Conservation (phyloP, 2,329 filamentous ascomycete genomes). For the Pestalotiopsis fici region DNA sequence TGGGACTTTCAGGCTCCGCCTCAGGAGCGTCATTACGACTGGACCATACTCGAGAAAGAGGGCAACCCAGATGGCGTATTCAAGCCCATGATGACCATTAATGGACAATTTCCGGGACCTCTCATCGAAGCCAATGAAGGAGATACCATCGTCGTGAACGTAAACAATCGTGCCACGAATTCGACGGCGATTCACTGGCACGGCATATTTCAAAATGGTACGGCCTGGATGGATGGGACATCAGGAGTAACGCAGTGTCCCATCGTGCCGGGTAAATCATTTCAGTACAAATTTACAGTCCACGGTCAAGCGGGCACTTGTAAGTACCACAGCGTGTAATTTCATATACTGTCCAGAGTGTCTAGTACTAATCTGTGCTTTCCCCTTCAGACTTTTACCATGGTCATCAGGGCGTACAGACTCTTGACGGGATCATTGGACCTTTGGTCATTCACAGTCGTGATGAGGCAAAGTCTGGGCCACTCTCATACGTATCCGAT, state of each 20-base stretch:
- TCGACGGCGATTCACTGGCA: slow-evolving; percentile 75
- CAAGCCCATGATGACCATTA: slow-evolving; percentile 67
- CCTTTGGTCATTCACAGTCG: slow-evolving; percentile 64
- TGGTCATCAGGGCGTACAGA: slow-evolving; percentile 60
- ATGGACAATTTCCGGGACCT: slow-evolving; percentile 74
- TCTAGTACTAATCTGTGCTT: neutral
- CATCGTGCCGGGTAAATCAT: slow-evolving; percentile 62
- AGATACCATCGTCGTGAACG: slow-evolving; percentile 69
- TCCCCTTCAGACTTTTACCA: slow-evolving; percentile 34
- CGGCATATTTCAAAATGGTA: slow-evolving; percentile 76
- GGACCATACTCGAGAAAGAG: slow-evolving; percentile 58
- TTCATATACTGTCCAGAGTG: neutral
- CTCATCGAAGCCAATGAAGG: slow-evolving; percentile 73
- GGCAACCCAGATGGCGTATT: slow-evolving; percentile 63
- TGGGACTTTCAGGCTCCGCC: slow-evolving; percentile 57
- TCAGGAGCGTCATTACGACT: slow-evolving; percentile 57
- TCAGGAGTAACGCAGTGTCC: slow-evolving; percentile 68
- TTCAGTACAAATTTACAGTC: slow-evolving; percentile 71
- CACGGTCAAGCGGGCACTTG: slow-evolving; percentile 42
- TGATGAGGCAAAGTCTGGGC: slow-evolving; percentile 49
- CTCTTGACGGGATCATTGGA: slow-evolving; percentile 67
- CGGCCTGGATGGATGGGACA: slow-evolving; percentile 74
- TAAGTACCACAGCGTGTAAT: slow-evolving; percentile 19
- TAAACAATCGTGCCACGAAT: slow-evolving; percentile 68
- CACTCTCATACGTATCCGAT: slow-evolving; percentile 57